Percentiles rank a stretch among this genome's conserved stretches.
Conservation (phyloP, 441 rosid species). For the Pelargonium australe region DNA sequence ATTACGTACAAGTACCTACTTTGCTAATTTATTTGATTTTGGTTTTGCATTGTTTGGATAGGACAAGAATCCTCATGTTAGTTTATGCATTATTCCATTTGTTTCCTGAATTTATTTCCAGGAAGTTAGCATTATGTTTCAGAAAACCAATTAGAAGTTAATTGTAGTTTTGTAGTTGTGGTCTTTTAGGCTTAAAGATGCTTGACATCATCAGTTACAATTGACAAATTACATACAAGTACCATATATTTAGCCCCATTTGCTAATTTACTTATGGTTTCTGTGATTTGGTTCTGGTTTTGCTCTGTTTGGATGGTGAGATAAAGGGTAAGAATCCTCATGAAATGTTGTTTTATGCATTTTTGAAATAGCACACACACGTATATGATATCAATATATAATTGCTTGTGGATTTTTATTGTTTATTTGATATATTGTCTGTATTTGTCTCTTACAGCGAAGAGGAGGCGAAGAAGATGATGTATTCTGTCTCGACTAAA, state of each 20-base stretch:
- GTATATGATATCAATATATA: too few species aligned
- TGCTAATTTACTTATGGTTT: too few species aligned
- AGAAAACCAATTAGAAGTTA: not conserved
- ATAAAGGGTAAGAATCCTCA: not conserved
- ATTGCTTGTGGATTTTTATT: not conserved
- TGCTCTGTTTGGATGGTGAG: not conserved
- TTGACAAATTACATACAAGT: too few species aligned
- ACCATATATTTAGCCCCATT: too few species aligned
- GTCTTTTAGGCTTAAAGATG: not conserved
- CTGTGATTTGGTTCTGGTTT: too few species aligned
- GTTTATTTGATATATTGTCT: not conserved
- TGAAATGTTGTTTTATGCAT: not conserved
- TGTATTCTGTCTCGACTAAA: conserved; percentile 76
- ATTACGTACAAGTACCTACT: too few species aligned
- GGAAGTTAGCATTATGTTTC: not conserved
- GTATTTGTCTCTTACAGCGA: conserved; percentile 36
- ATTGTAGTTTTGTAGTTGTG: not conserved
- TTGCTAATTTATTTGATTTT: too few species aligned
- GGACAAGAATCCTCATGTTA: not conserved
- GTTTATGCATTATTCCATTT: not conserved
- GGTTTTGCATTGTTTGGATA: not conserved
- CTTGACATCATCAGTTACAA: not conserved
- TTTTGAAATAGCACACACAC: too few species aligned
- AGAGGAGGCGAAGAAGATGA: conserved; percentile 80
- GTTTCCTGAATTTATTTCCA: not conserved